Base-by-base conservation (phyloP, 257 asterid species). In the Nicotiana knightiana region DNA sequence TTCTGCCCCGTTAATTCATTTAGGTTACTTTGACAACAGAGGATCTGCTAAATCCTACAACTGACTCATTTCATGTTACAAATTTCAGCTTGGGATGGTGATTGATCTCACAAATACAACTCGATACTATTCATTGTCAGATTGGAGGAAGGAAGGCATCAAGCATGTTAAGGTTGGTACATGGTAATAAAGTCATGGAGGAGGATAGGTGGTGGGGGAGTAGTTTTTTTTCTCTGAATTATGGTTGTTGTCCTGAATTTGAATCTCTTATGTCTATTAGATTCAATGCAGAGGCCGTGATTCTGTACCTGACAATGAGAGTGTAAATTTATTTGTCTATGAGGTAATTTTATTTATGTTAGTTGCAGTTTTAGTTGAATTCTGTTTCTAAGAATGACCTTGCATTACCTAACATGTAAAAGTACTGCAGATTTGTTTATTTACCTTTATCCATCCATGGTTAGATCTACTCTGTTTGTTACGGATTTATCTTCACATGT, bases 271-370 rank as follows among this genome's bases (percentile, higher is more conserved):
- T 81, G 65, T 78, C 76, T 82, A 83, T 83, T 84, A 96, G 99
- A 93, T 96, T 89, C 91, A 93, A 57, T 96, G 99, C 91, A 96
- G 88, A 90, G 99, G 99, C 71, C 98, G 98, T 81, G 98, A 93
- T 91, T 92, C 99, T 75, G 97, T 92, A 78, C 99, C 99, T 17
- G 98, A 96, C 84, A 94, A 89, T 61, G 98, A 93, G 88, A 87
- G 90, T 53, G 99, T 96, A 77, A 96, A 96, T 89, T 82, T 80
- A 77, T 96, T 96, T 89, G 93, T 93, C 81, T 88, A 90, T 67
- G 99, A 96, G 98, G 99, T 94, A 87, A 78, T 85, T 61, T 28
- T 76, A 58, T 18, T 24, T 46, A 24, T 24, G 21, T 12, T 43
- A 30, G 13, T 76, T 64, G 9, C 26, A 28, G 53, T 67, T 81